These are phyloP conservation scores for Exophiala sideris DNA, from an alignment of 2,329 filamentous ascomycete genomes.

Conservation along the genomic window DNA sequence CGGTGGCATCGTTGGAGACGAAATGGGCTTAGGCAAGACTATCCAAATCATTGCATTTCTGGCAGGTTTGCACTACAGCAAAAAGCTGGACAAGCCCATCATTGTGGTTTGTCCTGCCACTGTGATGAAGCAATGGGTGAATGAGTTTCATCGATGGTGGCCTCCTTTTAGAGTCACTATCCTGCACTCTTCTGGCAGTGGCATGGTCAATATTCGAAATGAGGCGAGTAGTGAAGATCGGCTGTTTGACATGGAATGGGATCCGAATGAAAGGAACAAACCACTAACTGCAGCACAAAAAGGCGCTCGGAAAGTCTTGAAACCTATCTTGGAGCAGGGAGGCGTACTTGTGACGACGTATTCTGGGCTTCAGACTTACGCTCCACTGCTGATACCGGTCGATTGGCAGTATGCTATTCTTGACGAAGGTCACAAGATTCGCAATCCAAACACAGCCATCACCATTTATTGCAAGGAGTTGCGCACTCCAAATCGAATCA, in stretches of 20 bases:
- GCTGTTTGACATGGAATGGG: constrained; percentile 56
- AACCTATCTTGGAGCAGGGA: constrained; percentile 76
- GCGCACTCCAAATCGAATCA: constrained; percentile 82
- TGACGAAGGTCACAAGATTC: constrained; percentile 97
- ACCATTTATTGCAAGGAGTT: constrained; percentile 95
- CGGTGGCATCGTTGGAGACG: constrained; percentile 91
- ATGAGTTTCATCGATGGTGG: constrained; percentile 99
- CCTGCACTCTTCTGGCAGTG: constrained; percentile 89
- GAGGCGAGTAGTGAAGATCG: constrained; percentile 62
- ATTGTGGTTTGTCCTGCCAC: constrained; percentile 93
- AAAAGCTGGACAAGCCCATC: constrained; percentile 75
- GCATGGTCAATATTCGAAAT: constrained; percentile 76
- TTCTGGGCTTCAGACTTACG: constrained; percentile 89
- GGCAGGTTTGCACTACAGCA: constrained; percentile 88
- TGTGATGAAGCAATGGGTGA: constrained; percentile 95
- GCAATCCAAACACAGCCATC: constrained; percentile 91
- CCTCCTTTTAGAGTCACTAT: constrained; percentile 96
- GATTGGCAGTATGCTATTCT: constrained; percentile 93
- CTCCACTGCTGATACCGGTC: constrained; percentile 73
- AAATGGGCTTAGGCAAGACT: constrained; percentile 99
- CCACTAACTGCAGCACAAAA: constrained; percentile 57
- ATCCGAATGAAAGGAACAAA: constrained; percentile 39
- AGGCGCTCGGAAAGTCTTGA: constrained; percentile 74
- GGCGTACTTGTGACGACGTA: constrained; percentile 96
- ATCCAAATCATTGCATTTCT: constrained; percentile 78